Evolutionary conservation across 768 basidiomycete species (phyloP).

Genomic region (Russula olivacea): DNA sequence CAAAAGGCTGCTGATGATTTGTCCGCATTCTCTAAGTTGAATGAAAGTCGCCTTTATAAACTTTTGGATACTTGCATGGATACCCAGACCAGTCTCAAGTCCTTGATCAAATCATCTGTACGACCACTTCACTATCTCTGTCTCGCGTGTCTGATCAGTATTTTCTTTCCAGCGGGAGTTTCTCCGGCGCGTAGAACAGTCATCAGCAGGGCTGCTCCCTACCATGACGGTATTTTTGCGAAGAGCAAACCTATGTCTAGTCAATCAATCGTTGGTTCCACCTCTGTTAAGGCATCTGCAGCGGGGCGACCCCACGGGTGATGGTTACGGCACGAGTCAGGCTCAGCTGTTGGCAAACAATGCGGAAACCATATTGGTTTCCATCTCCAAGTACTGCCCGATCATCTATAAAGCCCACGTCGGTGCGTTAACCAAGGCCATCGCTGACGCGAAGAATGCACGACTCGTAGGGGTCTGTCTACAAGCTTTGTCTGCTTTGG

Average conservation of each 20-base stretch:
- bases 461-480: constrained; percentile 58
- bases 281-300: constrained; percentile 67
- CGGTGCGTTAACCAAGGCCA: constrained; percentile 65
- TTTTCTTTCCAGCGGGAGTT: constrained; percentile 60
- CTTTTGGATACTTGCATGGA: constrained; percentile 78
- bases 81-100: constrained; percentile 75
- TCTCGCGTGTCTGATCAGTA: not conserved
- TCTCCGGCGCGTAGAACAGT: constrained; percentile 65
- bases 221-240: constrained; percentile 73
- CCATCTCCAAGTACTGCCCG: constrained; percentile 71
- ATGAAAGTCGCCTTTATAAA: constrained; percentile 83
- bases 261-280: constrained; percentile 84
- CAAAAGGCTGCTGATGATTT: constrained; percentile 76
- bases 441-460: constrained; percentile 56
- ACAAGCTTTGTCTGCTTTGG: constrained; percentile 69
- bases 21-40: constrained; percentile 74
- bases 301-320: constrained; percentile 34
- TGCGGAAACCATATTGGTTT: constrained; percentile 49
- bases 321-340: constrained; percentile 37
- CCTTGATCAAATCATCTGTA: constrained; percentile 71
- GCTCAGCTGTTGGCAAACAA: constrained; percentile 38
- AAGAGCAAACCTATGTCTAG: constrained; percentile 58
- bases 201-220: constrained; percentile 48
- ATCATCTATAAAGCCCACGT: constrained; percentile 68
- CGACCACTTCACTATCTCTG: constrained; percentile 25